Percentiles rank a stretch among this genome's conserved stretches.
Evolutionary conservation across 2,329 filamentous ascomycete species (phyloP).

Genomic region (Rhynchosporium graminicola): DNA sequence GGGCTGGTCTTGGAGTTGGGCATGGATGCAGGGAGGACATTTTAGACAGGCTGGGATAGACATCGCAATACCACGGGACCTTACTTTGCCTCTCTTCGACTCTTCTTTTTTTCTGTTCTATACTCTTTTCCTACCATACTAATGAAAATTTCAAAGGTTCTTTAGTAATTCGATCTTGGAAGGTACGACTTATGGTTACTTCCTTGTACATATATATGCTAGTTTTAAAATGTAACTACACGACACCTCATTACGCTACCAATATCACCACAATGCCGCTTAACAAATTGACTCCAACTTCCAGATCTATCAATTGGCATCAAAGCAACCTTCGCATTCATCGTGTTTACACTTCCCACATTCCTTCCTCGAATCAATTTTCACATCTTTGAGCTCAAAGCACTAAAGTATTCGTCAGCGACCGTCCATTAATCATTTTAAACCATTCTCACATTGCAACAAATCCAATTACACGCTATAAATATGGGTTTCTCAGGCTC

Average conservation of each 20-base stretch:
- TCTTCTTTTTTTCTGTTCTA: background rate
- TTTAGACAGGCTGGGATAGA: background rate
- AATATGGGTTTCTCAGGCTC: background rate
- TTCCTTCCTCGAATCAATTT: background rate
- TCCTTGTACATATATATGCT: too few relatives aligned
- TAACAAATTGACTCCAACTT: background rate
- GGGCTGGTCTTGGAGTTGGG: background rate
- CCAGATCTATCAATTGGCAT: background rate
- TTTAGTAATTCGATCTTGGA: too few relatives aligned
- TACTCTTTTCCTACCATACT: too few relatives aligned
- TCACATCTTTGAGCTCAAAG: background rate
- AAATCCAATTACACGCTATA: background rate
- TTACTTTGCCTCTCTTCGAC: background rate
- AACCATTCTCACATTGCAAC: background rate
- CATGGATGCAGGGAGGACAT: background rate
- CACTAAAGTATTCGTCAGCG: background rate
- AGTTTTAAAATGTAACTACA: too few relatives aligned
- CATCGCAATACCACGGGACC: background rate
- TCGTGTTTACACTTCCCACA: slow-evolving; percentile 1
- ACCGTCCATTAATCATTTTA: background rate
- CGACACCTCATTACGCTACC: too few relatives aligned
- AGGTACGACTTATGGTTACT: too few relatives aligned
- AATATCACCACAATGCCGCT: too few relatives aligned
- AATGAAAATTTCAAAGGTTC: too few relatives aligned
- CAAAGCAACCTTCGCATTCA: background rate